Conservation (phyloP, 2,329 filamentous ascomycete species). For the Ceratocystis diversiconidia region DNA sequence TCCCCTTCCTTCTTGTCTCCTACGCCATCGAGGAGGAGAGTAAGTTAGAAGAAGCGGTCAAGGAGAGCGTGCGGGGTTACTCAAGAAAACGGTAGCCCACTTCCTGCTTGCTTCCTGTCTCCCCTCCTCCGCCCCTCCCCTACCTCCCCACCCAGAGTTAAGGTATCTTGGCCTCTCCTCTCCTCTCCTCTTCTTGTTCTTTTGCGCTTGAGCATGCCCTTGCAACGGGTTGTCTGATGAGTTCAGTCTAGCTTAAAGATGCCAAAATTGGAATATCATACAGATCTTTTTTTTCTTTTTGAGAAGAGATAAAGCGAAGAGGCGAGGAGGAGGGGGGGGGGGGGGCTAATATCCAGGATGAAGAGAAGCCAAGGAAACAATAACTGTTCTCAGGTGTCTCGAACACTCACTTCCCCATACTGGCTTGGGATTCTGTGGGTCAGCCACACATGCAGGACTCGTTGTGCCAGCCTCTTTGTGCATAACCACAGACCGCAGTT, state of each 20-base stretch:
- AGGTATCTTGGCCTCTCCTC: not conserved
- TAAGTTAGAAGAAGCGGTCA: not conserved
- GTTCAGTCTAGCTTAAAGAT: not conserved
- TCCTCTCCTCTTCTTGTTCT: not conserved
- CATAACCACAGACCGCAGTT: not conserved
- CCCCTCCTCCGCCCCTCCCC: not conserved
- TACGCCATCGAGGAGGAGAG: not conserved
- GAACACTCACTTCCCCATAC: not conserved
- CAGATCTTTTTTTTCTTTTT: not conserved
- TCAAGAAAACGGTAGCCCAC: not conserved
- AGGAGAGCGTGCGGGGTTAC: not conserved
- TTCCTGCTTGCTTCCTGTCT: not conserved
- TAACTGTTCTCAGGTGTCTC: constrained; percentile 1
- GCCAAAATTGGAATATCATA: not conserved
- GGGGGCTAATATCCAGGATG: not conserved
- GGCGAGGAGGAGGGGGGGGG: not conserved
- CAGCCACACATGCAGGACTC: not conserved
- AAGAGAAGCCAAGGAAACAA: not conserved
- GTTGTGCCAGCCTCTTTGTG: not conserved
- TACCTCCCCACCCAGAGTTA: not conserved
- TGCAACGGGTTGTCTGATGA: not conserved
- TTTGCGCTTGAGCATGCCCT: not conserved
- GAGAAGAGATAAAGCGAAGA: not conserved
- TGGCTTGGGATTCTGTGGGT: not conserved
- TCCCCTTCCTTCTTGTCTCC: not conserved